Base-by-base conservation (phyloP, 192 early-diverging fungal species). In the Diversispora eburnea region DNA sequence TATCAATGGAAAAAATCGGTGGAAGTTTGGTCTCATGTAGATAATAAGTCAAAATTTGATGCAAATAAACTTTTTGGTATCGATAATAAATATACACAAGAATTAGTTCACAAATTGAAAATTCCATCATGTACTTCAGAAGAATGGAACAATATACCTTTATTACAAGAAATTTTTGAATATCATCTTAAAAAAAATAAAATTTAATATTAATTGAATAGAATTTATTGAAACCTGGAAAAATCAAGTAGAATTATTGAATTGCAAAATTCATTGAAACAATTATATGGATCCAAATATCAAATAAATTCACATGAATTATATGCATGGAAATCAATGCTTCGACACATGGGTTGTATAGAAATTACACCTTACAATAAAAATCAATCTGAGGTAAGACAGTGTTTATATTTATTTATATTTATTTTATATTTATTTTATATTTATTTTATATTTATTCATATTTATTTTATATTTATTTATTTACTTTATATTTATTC, bases 241-340 rank as follows among this genome's bases (percentile, higher is more conserved):
- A 43, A 41, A 43, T 62, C 60, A 41, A 62, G 39, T 43, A 17
- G 20, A 43, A 62, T 62, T 62, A 62, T 62, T 62, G 60, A 62
- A 43, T 43, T 62, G 9, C 60, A 6, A 62, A 43, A 25, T 43
- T 41, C 33, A 42, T 43, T 62, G 9, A 15, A 15, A 2, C 41
- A 15, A 17, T 9, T 62, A 62, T 62, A 62, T 62, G 2, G 10
- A 43, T 62, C 60, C 43, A 17, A 62, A 12, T 42, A 62, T 62
- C 9, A 17, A 43, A 43, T 62, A 15, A 62, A 43, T 62, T 41
- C 9, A 41, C 7, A 6, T 15, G 60, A 62, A 43, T 17, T 43
- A 43, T 15, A 12, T 42, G 6, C 41, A 10, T 62, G 60, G 41
- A 41, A 3, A 43, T 20, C n/a, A 62, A 43, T 62, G 41, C 33